Evolutionary conservation across 495 filamentous ascomycete species (phyloP).

Genomic region (Trichoderma virens): DNA sequence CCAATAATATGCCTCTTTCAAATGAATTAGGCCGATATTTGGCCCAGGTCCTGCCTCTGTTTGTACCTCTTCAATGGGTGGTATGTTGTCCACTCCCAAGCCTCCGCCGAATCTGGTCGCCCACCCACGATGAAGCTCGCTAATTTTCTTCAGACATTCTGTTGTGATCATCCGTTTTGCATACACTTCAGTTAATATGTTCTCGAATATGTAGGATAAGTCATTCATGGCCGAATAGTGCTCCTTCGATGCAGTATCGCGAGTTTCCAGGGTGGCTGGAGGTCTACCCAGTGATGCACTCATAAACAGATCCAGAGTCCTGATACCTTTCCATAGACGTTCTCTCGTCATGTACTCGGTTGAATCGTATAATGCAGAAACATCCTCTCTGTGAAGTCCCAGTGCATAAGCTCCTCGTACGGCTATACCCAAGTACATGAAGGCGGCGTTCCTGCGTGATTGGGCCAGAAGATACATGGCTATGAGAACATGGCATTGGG

Average conservation of each 20-base stretch:
- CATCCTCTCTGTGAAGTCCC: not conserved
- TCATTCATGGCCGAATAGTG: conserved; percentile 10
- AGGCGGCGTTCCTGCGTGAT: not conserved
- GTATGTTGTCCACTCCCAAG: not conserved
- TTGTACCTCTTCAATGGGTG: not conserved
- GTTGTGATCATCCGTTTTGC: conserved; percentile 10
- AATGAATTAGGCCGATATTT: conserved; percentile 13
- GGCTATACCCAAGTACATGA: not conserved
- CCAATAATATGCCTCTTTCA: conserved; percentile 18
- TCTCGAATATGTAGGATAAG: not conserved
- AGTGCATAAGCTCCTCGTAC: not conserved
- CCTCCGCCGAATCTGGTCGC: not conserved
- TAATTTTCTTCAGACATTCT: conserved; percentile 4
- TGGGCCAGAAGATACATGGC: not conserved
- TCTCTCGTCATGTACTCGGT: conserved; percentile 17
- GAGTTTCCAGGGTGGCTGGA: conserved; percentile 6
- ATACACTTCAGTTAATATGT: conserved; percentile 9
- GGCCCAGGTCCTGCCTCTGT: not conserved
- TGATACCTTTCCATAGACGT: conserved; percentile 34
- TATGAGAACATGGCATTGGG: not conserved
- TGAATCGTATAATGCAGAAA: not conserved
- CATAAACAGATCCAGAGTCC: conserved; percentile 33
- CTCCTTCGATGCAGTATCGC: not conserved
- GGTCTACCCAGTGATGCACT: conserved; percentile 25
- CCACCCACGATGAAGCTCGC: conserved; percentile 10